phyloP scores from a whole-genome alignment of 2,329 filamentous ascomycete genomes.

The Fusarium sp. region DNA sequence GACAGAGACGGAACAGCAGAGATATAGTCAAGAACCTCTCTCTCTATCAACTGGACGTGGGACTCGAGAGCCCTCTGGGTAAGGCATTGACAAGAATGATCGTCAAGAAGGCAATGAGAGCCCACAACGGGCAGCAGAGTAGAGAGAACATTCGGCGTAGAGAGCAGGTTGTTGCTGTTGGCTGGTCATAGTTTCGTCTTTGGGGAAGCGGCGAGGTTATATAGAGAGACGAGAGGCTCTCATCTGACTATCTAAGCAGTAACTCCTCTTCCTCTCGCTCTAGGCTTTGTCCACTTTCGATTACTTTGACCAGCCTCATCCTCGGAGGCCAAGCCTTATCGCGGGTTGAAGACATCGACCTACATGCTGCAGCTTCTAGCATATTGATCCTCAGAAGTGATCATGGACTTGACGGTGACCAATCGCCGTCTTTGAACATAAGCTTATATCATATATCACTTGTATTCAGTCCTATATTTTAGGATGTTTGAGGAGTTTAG shows the following conservation, averaged over 20 bases:
- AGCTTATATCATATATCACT: neutral
- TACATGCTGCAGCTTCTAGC: neutral
- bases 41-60: conserved; percentile 76
- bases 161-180: neutral
- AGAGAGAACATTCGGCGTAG: conserved; percentile 8
- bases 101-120: neutral
- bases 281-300: neutral
- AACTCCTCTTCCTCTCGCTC: neutral
- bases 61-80: conserved; percentile 69
- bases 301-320: neutral
- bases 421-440: conserved; percentile 4
- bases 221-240: neutral
- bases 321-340: conserved; percentile 6
- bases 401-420: neutral
- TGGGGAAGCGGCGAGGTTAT: conserved; percentile 4
- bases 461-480: neutral
- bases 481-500: neutral
- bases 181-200: neutral
- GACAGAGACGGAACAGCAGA: conserved; percentile 65
- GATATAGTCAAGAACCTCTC: conserved; percentile 74
- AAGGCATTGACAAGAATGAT: conserved; percentile 48
- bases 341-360: neutral
- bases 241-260: neutral
- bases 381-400: conserved; percentile 12
- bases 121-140: conserved; percentile 18